Percentiles rank a stretch among this genome's conserved stretches.
Conservation (phyloP, 1,284 basidiomycete species). For the Naganishia sp. region DNA sequence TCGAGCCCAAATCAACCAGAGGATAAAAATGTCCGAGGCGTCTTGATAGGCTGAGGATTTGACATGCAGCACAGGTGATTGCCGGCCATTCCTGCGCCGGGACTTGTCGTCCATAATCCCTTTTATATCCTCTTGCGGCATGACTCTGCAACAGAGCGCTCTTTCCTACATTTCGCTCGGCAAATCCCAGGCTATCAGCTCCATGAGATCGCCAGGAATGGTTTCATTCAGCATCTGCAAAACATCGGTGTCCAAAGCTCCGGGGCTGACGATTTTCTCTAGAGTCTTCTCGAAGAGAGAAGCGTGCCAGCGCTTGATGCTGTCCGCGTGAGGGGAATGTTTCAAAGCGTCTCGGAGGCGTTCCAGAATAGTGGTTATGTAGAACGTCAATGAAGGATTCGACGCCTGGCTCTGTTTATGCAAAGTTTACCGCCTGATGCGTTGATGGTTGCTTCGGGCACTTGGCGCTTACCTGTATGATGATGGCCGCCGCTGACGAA, state of each 20-base stretch:
- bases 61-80: too few species aligned
- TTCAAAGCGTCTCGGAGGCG: not conserved
- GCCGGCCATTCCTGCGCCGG: too few species aligned
- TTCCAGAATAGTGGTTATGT: constrained; percentile 9
- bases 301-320: constrained; percentile 24
- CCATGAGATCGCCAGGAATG: constrained; percentile 25
- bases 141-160: too few species aligned
- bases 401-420: constrained; percentile 3
- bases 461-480: constrained; percentile 13
- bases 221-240: constrained; percentile 19
- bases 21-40: too few species aligned
- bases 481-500: constrained; percentile 11
- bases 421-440: not conserved
- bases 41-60: too few species aligned
- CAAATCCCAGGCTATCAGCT: constrained; percentile 27
- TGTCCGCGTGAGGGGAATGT: constrained; percentile 7
- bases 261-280: constrained; percentile 7
- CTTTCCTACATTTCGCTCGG: not conserved
- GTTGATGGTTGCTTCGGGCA: not conserved
- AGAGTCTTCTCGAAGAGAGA: constrained; percentile 26
- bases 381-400: constrained; percentile 4
- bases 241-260: constrained; percentile 4
- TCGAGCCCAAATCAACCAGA: too few species aligned
- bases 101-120: too few species aligned
- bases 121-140: too few species aligned